Conservation (phyloP, 768 basidiomycete genomes). For the Flagelloscypha sp. region DNA sequence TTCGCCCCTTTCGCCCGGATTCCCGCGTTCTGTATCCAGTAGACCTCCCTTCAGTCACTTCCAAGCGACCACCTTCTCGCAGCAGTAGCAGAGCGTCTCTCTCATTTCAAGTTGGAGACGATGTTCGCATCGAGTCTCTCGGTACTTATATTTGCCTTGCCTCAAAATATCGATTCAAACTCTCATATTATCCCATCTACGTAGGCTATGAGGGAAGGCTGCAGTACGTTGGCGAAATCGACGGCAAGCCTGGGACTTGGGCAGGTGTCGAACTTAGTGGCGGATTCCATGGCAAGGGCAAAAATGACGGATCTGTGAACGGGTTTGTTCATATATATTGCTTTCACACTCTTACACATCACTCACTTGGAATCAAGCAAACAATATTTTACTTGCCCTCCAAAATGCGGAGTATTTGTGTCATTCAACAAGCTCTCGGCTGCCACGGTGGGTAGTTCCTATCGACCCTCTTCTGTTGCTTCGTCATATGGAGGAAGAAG, state of each 20-base stretch:
- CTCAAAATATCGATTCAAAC: too few relatives aligned
- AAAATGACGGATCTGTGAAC: constrained; percentile 86
- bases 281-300: constrained; percentile 84
- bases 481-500: constrained; percentile 48
- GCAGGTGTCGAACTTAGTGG: constrained; percentile 87
- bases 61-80: constrained; percentile 54
- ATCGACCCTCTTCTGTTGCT: constrained; percentile 71
- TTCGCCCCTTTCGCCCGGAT: constrained; percentile 38
- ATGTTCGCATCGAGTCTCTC: constrained; percentile 78
- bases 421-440: constrained; percentile 72
- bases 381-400: constrained; percentile 80
- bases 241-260: constrained; percentile 85
- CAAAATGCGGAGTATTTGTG: constrained; percentile 87
- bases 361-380: constrained; percentile 36
- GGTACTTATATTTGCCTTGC: too few relatives aligned
- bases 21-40: constrained; percentile 46
- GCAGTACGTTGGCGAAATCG: constrained; percentile 75
- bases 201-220: constrained; percentile 85
- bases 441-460: constrained; percentile 51
- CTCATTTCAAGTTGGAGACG: constrained; percentile 65
- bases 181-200: too few relatives aligned
- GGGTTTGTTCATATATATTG: constrained; percentile 41
- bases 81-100: constrained; percentile 36
- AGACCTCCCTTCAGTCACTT: constrained; percentile 47
- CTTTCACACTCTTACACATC: background rate